Conservation (phyloP, 1,139 yeast genomes). For the Protomyces pachydermus region DNA sequence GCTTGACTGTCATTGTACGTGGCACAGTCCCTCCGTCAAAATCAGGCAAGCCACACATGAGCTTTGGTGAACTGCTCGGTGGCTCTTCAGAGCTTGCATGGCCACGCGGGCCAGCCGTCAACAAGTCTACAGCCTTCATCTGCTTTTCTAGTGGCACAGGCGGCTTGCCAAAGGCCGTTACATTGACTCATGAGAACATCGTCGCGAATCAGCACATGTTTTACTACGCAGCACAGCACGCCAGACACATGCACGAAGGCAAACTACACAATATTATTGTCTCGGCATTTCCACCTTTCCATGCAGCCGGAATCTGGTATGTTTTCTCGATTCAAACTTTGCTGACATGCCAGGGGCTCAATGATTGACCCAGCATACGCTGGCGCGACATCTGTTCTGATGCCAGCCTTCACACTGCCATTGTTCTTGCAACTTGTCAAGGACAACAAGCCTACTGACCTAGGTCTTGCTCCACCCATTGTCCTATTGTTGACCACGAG, state of each 20-base stretch:
- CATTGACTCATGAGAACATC: constrained; percentile 45
- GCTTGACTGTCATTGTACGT: background rate
- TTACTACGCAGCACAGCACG: constrained; percentile 5
- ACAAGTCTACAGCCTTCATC: constrained; percentile 1
- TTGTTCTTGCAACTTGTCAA: constrained; percentile 35
- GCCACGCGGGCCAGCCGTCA: background rate
- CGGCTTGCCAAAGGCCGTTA: constrained; percentile 54
- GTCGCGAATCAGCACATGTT: constrained; percentile 28
- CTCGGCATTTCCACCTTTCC: constrained; percentile 41
- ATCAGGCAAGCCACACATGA: background rate
- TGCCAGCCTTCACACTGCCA: constrained; percentile 39
- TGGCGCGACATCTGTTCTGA: constrained; percentile 36
- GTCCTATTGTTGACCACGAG: constrained; percentile 41
- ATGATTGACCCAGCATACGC: constrained; percentile 34
- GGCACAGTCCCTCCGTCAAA: background rate
- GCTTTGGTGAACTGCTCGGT: background rate
- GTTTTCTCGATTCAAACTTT: too few species aligned
- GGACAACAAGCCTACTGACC: constrained; percentile 36
- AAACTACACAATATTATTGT: background rate
- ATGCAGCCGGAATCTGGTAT: constrained; percentile 39
- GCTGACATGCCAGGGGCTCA: constrained; percentile 27
- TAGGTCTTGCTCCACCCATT: constrained; percentile 42
- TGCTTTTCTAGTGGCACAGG: constrained; percentile 56
- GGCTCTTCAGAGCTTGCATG: constrained; percentile 1
- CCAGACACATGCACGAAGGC: background rate